Base-by-base conservation (phyloP, 2,329 filamentous ascomycete species). In the Colletotrichum limetticola region DNA sequence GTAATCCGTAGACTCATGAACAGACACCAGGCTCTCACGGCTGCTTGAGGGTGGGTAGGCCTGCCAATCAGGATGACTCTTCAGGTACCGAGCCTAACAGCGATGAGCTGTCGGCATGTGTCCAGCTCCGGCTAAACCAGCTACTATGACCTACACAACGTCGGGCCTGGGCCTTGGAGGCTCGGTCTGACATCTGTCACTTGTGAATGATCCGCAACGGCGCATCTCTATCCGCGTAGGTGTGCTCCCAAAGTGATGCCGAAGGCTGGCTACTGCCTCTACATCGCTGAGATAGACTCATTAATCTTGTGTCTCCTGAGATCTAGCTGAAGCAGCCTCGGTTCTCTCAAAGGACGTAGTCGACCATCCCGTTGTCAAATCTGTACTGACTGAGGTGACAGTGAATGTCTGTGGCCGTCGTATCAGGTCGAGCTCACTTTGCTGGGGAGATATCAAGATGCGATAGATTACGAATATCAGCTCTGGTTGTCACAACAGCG, bases 121-220 rank as follows among this genome's bases (percentile, higher is more conserved):
- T 32, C 35, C 56, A 5, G 46, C 12, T 37, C 49, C 19, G 42
- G 19, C 22, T n/a, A 26, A 24, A 30, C 32, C 30, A 63, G 22
- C 57, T 46, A 16, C 32, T 32, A 32, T 12, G 32, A 12, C 32
- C 11, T 32, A 32, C 32, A 32, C 22, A 56, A 19, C 26, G 59
- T 46, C 26, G n/a, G 55, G 55, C 30, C 42, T 70, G 32, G 42
- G 42, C 26, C 46, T 46, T 28, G 5, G 22, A 52, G 53, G 57
- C 64, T 68, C 64, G 28, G 52, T 68, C 30, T 72, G 69, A 59
- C 66, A 69, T 53, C 58, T 72, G 69, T 72, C 69, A 32, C 28
- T 56, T 32, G 59, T 32, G 32, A 52, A 22, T 11, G 64, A 68
- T 68, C 49, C 37, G 52, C 55, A 58, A 42, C 53, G 65, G 65